Evolutionary conservation across 768 basidiomycete genomes (phyloP).

Genomic region (Boletus reticuloceps): DNA sequence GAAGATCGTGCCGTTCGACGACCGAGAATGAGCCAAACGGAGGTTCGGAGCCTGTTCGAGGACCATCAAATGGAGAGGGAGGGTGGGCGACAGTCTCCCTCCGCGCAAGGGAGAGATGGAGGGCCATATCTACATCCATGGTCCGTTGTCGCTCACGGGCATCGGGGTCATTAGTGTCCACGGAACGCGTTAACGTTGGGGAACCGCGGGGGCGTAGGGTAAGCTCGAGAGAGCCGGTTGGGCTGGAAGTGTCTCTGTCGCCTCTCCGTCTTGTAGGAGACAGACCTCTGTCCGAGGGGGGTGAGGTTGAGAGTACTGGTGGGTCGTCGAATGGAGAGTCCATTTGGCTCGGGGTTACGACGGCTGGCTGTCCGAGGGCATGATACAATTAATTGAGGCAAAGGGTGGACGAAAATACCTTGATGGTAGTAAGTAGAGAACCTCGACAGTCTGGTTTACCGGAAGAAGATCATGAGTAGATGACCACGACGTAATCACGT

Average conservation of each 20-base stretch:
- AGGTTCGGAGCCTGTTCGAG: conserved; percentile 30
- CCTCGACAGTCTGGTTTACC: background rate
- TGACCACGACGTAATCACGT: background rate
- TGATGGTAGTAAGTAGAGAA: no score
- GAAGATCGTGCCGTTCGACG: conserved; percentile 48
- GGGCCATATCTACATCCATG: conserved; percentile 93
- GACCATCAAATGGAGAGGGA: conserved; percentile 33
- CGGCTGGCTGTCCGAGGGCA: conserved; percentile 1
- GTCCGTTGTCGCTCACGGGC: conserved; percentile 84
- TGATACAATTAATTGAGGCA: background rate
- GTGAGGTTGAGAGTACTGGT: conserved; percentile 37
- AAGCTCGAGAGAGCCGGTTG: conserved; percentile 40
- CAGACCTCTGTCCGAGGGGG: conserved; percentile 37
- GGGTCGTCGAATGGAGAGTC: conserved; percentile 37
- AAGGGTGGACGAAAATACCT: no score
- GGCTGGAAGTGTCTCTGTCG: conserved; percentile 34
- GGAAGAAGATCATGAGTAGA: background rate
- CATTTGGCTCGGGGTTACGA: conserved; percentile 27
- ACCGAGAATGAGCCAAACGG: conserved; percentile 44
- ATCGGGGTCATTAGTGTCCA: conserved; percentile 70
- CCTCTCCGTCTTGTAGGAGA: conserved; percentile 41
- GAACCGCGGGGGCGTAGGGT: conserved; percentile 50
- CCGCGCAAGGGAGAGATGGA: conserved; percentile 72
- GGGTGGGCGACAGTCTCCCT: conserved; percentile 52
- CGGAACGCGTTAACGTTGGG: conserved; percentile 59